Conservation (phyloP, 2,329 filamentous ascomycete genomes). For the Aspergillus thermomutatus region DNA sequence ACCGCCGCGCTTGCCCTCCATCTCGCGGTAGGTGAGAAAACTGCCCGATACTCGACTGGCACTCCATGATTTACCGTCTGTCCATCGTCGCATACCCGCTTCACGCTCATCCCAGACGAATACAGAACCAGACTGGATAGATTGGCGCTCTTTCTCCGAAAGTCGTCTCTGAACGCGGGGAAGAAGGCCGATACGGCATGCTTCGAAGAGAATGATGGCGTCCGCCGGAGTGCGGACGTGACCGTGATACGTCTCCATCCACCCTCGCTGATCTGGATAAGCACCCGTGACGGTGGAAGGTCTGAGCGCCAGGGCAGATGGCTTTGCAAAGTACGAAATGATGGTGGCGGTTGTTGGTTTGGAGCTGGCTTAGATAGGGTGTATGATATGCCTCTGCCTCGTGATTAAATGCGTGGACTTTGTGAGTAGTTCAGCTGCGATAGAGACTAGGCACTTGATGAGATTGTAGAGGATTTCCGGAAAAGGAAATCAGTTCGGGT, state of each 20-base stretch:
- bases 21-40: conserved; percentile 95
- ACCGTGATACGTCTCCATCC: conserved; percentile 95
- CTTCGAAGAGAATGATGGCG: conserved; percentile 98
- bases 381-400: not conserved
- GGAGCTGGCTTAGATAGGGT: not conserved
- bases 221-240: conserved; percentile 93
- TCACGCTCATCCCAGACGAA: conserved; percentile 99
- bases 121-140: conserved; percentile 92
- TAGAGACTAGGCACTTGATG: not conserved
- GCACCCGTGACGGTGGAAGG: conserved; percentile 14
- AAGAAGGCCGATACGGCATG: conserved; percentile 82
- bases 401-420: not conserved
- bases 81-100: conserved; percentile 97
- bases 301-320: conserved; percentile 18
- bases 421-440: not conserved
- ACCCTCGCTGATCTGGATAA: conserved; percentile 22
- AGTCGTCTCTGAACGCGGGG: conserved; percentile 88
- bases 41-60: conserved; percentile 95
- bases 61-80: conserved; percentile 98
- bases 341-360: not conserved
- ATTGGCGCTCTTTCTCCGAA: conserved; percentile 95
- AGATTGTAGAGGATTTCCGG: conserved; percentile 7
- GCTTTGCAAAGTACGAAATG: conserved; percentile 11
- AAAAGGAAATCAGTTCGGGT: conserved; percentile 4
- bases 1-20: conserved; percentile 95